A percentile compares a stretch with the other conserved stretches of the same genome.
phyloP scores from a whole-genome alignment of 768 basidiomycete species.

The Russula olivacea region DNA sequence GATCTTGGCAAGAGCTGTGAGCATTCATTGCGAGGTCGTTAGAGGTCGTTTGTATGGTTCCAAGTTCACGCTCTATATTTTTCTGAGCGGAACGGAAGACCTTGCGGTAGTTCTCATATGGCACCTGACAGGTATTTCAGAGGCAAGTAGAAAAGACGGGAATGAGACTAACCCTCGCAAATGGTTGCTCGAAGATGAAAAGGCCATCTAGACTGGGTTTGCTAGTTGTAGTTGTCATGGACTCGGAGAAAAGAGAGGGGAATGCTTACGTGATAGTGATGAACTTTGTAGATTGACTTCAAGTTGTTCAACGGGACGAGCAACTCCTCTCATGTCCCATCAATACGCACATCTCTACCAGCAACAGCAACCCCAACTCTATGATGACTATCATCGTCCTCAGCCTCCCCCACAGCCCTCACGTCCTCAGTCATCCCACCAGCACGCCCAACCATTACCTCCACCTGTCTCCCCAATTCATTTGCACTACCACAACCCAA shows the following conservation, averaged over 20 bases:
- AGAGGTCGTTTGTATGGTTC: constrained; percentile 48
- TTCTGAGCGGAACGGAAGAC: constrained; percentile 80
- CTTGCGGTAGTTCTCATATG: constrained; percentile 84
- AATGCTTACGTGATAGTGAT: constrained; percentile 11
- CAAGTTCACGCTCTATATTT: constrained; percentile 74
- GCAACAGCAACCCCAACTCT: neutral
- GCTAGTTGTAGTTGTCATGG: constrained; percentile 29
- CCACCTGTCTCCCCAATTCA: constrained; percentile 9
- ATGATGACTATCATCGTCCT: neutral
- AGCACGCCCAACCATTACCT: constrained; percentile 1
- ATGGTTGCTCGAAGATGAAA: constrained; percentile 80
- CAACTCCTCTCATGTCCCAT: constrained; percentile 16
- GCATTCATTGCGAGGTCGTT: constrained; percentile 53
- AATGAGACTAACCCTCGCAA: constrained; percentile 51
- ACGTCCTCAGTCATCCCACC: neutral
- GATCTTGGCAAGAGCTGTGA: constrained; percentile 34
- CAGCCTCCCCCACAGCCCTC: neutral
- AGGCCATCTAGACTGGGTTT: constrained; percentile 69
- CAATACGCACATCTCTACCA: constrained; percentile 22
- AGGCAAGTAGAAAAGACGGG: neutral
- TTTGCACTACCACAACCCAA: constrained; percentile 10
- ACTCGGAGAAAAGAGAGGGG: no score
- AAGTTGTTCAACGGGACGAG: no score
- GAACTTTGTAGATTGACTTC: no score
- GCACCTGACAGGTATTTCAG: constrained; percentile 48